phyloP scores from a whole-genome alignment of 2,329 filamentous ascomycete genomes.

The Coccinonectria pachysandricola region DNA sequence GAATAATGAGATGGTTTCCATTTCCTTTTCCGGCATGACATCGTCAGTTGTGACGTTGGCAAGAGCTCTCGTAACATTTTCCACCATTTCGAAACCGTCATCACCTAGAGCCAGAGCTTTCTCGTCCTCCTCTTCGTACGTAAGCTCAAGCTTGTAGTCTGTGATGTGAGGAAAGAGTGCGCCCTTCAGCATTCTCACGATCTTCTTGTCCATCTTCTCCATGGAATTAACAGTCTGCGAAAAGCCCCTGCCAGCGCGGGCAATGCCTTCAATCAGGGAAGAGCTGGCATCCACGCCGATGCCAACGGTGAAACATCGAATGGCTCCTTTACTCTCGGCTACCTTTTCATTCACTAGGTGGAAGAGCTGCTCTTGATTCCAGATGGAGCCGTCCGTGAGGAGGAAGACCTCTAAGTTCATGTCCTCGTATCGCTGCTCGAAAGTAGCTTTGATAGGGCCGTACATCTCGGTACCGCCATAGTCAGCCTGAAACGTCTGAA shows the following conservation, averaged over 20 bases:
- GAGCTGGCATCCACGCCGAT: constrained; percentile 42
- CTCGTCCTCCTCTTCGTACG: constrained; percentile 35
- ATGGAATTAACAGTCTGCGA: constrained; percentile 49
- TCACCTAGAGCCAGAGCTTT: constrained; percentile 12
- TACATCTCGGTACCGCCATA: constrained; percentile 46
- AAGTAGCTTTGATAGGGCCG: constrained; percentile 31
- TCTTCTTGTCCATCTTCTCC: constrained; percentile 58
- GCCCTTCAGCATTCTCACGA: constrained; percentile 65
- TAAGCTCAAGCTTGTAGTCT: constrained; percentile 54
- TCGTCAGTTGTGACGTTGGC: constrained; percentile 23
- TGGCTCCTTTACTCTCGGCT: constrained; percentile 27
- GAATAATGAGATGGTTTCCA: constrained; percentile 48
- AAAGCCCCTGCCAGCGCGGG: constrained; percentile 45
- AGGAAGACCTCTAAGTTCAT: constrained; percentile 44
- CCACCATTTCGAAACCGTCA: constrained; percentile 53
- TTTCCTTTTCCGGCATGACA: constrained; percentile 3
- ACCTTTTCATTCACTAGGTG: constrained; percentile 33
- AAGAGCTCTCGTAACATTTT: constrained; percentile 42
- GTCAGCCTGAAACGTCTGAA: constrained; percentile 32
- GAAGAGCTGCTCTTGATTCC: constrained; percentile 34
- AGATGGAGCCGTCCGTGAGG: constrained; percentile 47
- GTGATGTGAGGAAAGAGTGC: constrained; percentile 55
- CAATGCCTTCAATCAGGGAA: constrained; percentile 43
- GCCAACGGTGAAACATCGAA: constrained; percentile 45
- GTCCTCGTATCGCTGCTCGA: constrained; percentile 32